Conservation (phyloP, 257 asterid species). For the Ballota nigra region DNA sequence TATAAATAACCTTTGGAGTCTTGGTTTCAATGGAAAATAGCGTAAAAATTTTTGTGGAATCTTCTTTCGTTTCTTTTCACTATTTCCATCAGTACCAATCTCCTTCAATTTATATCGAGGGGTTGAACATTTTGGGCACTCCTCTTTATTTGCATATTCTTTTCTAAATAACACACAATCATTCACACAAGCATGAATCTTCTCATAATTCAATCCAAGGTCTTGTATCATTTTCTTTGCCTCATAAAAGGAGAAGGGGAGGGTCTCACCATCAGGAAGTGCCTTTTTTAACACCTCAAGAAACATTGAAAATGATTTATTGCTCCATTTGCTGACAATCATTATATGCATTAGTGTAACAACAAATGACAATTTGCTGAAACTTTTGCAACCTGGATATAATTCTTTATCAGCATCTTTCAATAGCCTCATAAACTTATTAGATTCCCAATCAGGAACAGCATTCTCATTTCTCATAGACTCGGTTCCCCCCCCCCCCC, state of each 20-base stretch:
- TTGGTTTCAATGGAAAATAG: no score
- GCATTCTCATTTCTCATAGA: not conserved
- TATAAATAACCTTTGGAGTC: no score
- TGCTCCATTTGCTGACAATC: not conserved
- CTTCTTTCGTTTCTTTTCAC: not conserved
- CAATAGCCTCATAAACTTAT: not conserved
- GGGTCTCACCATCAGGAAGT: no score
- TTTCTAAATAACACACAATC: not conserved
- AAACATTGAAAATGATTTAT: no score
- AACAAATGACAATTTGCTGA: not conserved
- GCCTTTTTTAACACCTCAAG: not conserved
- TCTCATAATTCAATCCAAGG: not conserved
- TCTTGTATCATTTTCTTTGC: no score
- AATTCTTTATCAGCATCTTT: slow-evolving; percentile 1
- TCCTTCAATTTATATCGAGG: not conserved
- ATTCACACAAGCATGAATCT: not conserved
- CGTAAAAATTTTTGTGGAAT: no score
- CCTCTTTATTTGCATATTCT: not conserved
- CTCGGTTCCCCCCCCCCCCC: not conserved
- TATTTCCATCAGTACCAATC: not conserved
- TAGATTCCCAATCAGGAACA: not conserved
- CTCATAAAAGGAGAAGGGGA: not conserved
- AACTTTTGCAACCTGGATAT: not conserved
- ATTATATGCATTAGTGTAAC: not conserved
- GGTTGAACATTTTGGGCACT: not conserved